Conservation (phyloP, 208 protist genomes). For the Balamuthia mandrillaris region DNA sequence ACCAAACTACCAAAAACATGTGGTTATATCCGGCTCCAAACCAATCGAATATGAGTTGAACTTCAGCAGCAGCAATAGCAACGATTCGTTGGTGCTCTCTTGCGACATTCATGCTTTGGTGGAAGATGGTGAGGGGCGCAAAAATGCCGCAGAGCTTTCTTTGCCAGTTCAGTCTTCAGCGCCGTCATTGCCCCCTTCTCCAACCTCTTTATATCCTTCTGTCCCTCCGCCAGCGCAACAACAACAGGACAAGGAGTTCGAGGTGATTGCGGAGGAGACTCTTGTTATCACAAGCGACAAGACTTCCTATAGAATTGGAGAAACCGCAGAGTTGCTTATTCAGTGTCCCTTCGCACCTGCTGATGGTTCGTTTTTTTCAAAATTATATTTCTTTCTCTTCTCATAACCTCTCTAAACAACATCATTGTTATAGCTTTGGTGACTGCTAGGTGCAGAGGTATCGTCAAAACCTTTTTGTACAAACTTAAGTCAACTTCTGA, state of each 20-base stretch:
- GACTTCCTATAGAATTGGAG: conserved; percentile 25
- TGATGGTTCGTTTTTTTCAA: conserved; percentile 18
- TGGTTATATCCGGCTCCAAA: no score
- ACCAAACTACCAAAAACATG: no score
- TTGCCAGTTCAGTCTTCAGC: background rate
- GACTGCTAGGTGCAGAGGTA: conserved; percentile 16
- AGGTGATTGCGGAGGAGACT: background rate
- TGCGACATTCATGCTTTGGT: conserved; percentile 7
- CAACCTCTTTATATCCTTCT: background rate
- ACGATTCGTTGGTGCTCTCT: no score
- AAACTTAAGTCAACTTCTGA: background rate
- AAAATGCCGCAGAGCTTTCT: background rate
- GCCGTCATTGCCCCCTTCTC: background rate
- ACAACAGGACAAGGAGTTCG: background rate
- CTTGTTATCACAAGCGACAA: conserved; percentile 10
- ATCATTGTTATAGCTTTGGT: background rate
- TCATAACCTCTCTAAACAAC: background rate
- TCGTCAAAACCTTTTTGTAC: conserved; percentile 28
- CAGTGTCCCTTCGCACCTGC: conserved; percentile 28
- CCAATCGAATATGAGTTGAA: no score
- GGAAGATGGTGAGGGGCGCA: background rate
- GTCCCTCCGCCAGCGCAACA: background rate
- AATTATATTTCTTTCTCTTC: background rate
- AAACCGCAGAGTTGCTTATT: background rate
- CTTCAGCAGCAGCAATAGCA: no score